Base-by-base conservation (phyloP, 805 yeast species). In the Priceomyces medius region DNA sequence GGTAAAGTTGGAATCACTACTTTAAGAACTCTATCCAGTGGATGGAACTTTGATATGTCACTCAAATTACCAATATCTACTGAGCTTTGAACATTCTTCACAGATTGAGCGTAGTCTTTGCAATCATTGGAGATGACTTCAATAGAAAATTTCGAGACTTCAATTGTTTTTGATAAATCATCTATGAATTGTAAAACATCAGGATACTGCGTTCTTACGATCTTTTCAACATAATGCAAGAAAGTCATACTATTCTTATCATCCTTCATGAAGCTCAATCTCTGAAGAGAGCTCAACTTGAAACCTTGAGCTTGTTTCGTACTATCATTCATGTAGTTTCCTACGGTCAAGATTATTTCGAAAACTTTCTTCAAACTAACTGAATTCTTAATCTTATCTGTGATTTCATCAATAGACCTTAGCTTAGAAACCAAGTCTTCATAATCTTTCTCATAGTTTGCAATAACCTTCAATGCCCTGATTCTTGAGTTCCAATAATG, bases 311-410 rank as follows among this genome's bases (percentile, higher is more conserved):
- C 89, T 47, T 76, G 75, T 52, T 81, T 85, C 3, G 83, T 70
- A 5, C 72, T 61, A 52, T 83, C 88, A 56, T 85, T 85, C 93
- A 85, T 85, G 51, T 77, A 84, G 52, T 85, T 85, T 46, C 93
- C 95, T 42, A 85, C 78, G 10, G 81, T 80, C 49, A 83, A 76
- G 45, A 85, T 82, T 32, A 85, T 77, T 46, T 77, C 80, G 45
- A 85, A 73, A 2, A 85, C 76, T 40, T 72, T 71, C 47, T 78
- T 73, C 53, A 85, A 71, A 28, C 78, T 72, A 13, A 67, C 52
- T 0, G 88, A 83, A 10, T 68, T 63, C 39, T 66, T 70, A 18
- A 85, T 66, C 20, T 74, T 68, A 21, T 71, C 76, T 17, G 81
- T 73, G 0, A 85, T 83, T 36, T 71, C 76, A 51, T 84, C 89